A percentile compares a stretch with the other conserved stretches of the same genome.
These are phyloP conservation scores for Saprolegnia parasitica DNA, from an alignment of 352 stramenopile genomes.

Conservation along the genomic window DNA sequence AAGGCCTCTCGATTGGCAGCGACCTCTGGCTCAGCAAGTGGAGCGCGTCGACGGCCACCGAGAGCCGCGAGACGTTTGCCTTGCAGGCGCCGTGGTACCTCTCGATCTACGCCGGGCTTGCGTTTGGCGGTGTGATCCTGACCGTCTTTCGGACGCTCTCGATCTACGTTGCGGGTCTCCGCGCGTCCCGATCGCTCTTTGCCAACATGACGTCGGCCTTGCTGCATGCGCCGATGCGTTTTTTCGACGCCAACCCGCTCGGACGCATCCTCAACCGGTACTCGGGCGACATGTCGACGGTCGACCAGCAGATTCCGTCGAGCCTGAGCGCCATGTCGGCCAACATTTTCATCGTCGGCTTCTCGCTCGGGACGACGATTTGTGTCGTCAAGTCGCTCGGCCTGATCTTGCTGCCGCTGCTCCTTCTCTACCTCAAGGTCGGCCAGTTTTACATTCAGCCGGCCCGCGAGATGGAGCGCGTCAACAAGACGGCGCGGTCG, in stretches of 20 bases:
- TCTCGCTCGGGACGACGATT: slow-evolving; percentile 75
- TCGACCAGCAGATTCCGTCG: slow-evolving; percentile 83
- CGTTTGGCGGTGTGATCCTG: slow-evolving; percentile 45
- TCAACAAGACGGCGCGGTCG: slow-evolving; percentile 43
- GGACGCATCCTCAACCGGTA: slow-evolving; percentile 89
- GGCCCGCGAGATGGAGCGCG: slow-evolving; percentile 45
- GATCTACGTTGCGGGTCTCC: slow-evolving; percentile 52
- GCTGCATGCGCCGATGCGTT: slow-evolving; percentile 84
- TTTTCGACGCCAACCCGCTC: slow-evolving; percentile 91
- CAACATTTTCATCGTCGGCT: slow-evolving; percentile 69
- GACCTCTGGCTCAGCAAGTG: slow-evolving; percentile 15
- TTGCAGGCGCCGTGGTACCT: slow-evolving; percentile 35
- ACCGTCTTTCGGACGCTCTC: slow-evolving; percentile 58
- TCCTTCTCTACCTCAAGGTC: slow-evolving; percentile 67
- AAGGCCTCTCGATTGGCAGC: slow-evolving; percentile 39
- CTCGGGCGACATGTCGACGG: slow-evolving; percentile 87
- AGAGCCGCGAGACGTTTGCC: not conserved
- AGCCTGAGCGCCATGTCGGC: slow-evolving; percentile 50
- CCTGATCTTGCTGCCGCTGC: slow-evolving; percentile 72
- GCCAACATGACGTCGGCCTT: slow-evolving; percentile 82
- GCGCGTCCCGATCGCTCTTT: slow-evolving; percentile 68
- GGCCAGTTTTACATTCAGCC: slow-evolving; percentile 42
- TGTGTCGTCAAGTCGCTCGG: slow-evolving; percentile 75
- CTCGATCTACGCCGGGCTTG: slow-evolving; percentile 54
- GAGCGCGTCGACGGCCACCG: not conserved